Base-by-base conservation (phyloP, 768 basidiomycete genomes). In the Cystoderma amianthinum region DNA sequence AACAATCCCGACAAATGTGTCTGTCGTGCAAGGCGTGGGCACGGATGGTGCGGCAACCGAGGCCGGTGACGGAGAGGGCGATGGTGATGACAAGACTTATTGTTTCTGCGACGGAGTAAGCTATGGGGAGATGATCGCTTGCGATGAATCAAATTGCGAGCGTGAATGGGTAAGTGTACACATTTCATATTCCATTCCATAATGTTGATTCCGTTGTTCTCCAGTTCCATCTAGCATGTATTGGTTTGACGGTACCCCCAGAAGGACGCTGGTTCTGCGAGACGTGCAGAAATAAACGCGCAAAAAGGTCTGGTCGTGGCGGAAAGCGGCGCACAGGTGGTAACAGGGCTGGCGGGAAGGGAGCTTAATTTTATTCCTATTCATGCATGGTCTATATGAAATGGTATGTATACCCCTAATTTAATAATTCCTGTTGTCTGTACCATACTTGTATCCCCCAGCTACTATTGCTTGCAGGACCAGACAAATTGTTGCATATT, bases 51-150 rank as follows among this genome's bases (percentile, higher is more conserved):
- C 58, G 32, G 49, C 57, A 13, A 55, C 58, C 7, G 74, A 65
- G 9, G 70, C 62, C 2, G 76, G 71, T 28, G 78, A 70, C 12
- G 71, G 63, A 0, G 74, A 71, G 23, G 84, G 65, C 3, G 78
- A 76, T 34, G 73, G 63, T 9, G 86, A 72, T 53, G 67, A 74
- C 39, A 76, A 70, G 51, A 72, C 74, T 11, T 95, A 97, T 56
- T 97, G 93, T 62, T 73, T 82, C 67, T 97, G 93, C 60, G 72
- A 87, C 49, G 69, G 84, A 13, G 72, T 80, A 45, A 91, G 88
- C 54, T 93, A 84, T 51, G 93, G 93, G 25, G 85, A 93, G 65
- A 95, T 96, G 92, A 88, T 96, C 51, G 92, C 82, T 17, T 96
- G 92, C 58, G 92, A 96, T 58, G 87, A 82, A 52, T 65, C 68